Evolutionary conservation across 179 eudicot genomes (phyloP).

Genomic region (Heliamphora pulchella): DNA sequence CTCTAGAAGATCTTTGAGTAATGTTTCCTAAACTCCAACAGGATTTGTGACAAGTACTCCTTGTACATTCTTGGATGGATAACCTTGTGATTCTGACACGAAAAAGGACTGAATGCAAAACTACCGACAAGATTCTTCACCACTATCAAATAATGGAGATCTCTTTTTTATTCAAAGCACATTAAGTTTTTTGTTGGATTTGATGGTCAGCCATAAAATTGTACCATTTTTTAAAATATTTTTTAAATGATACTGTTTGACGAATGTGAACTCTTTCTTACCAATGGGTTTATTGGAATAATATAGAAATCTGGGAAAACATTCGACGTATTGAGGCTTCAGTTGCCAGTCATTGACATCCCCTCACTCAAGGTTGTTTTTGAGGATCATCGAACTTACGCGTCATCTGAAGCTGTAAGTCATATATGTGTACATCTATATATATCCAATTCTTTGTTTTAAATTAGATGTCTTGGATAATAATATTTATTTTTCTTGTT

Average conservation of each 20-base stretch:
- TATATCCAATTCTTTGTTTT: neutral
- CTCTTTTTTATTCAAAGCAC: neutral
- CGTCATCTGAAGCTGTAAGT: slow-evolving; percentile 90
- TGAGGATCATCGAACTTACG: slow-evolving; percentile 96
- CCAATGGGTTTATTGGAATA: slow-evolving; percentile 11
- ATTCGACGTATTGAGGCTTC: slow-evolving; percentile 73
- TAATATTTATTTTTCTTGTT: neutral
- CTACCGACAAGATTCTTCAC: slow-evolving; percentile 2
- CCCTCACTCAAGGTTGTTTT: slow-evolving; percentile 66
- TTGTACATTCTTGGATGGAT: neutral
- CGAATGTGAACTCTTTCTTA: neutral
- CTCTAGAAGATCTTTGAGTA: neutral
- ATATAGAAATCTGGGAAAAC: slow-evolving; percentile 84
- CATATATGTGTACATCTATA: neutral
- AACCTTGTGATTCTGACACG: neutral
- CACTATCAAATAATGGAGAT: neutral
- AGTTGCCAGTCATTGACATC: slow-evolving; percentile 72
- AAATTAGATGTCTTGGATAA: neutral
- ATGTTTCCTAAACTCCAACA: neutral
- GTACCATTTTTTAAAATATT: neutral
- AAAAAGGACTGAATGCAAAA: neutral
- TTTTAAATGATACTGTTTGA: neutral
- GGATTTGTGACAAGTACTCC: neutral
- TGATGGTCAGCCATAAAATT: slow-evolving; percentile 11
- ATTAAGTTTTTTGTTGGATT: slow-evolving; percentile 9